Evolutionary conservation across 306 rosid species (phyloP), one percentile per base, ranked within the genome.

Genomic region (Vicia villosa): DNA sequence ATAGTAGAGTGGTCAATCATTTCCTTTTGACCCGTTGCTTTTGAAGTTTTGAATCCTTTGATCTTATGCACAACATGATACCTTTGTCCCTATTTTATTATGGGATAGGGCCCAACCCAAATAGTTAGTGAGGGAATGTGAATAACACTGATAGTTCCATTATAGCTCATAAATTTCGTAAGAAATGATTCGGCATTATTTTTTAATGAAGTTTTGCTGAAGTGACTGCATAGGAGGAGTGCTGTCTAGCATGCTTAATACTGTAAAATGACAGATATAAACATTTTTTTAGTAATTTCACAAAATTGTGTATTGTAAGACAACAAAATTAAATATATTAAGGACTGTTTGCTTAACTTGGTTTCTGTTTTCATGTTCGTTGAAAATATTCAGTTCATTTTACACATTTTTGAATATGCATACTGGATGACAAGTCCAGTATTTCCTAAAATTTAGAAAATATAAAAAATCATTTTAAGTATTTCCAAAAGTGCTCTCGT

Each of bases 41-140:
- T 36, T 5, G 46, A 45, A 74, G 45, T 67, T 70, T 47, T 17
- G 21, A 71, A 65, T 63, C 20, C 61, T 26, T 78, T 28, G 20
- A 56, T 26, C 10, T 55, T 12, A 14, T 28, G 38, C 19, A 45
- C n/a, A 14, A 43, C 2, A 45, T 8, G 9, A 52, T 52, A 52
- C 30, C 15, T 52, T 21, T 21, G 10, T 21, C 15, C 59, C 8
- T 52, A 52, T 52, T 21, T 52, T 21, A 21, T 5, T 10, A 8
- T 52, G 30, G 13, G 59, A 52, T 52, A 52, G n/a, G 15, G 59
- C 34, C 16, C 21, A 21, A 22, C 34, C 5, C 32, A 10, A 21
- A 52, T 21, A 52, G 59, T 52, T 21, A 2, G 34, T 52, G 34
- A 11, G 9, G 2, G n/a, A 8, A 11, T 52, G 59, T 52, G 32